Base-by-base conservation (phyloP, 2,329 filamentous ascomycete genomes). In the Pleoardoris graminearum region DNA sequence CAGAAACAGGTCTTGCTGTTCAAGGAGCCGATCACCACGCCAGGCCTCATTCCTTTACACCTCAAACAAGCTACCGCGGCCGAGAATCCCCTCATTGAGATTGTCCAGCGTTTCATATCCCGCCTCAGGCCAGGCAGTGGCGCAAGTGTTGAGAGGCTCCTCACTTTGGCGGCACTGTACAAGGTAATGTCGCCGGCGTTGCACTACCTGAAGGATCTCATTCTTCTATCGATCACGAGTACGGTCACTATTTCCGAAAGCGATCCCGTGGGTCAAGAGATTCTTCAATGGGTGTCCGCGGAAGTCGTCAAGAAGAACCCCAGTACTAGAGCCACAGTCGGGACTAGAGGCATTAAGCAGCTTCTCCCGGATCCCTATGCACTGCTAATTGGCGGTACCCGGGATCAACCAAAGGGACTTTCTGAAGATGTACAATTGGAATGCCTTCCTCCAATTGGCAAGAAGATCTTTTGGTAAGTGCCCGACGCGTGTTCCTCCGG, bases 201-300 rank as follows among this genome's bases (percentile, higher is more conserved):
- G 21, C 43, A 22, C 10, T 51, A 57, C 17, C 10, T 65, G 3
- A 67, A 60, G 22, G 53, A 60, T 2, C 48, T 65, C 16, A 53
- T 59, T 21, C 27, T 58, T 17, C 60, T 60, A 55, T 57, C 59
- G 0, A 57, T 58, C 23, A 68, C 66, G 7, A 59, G 62, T 5
- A 53, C 62, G 21, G 45, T 68, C 16, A 61, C 56, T 0, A 61
- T 70, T 16, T 50, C 63, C 0, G 67, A 69, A 29, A 36, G 35
- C 14, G 45, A 70, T 33, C 55, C 63, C 7, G 48, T 67, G 23
- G 63, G 60, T 4, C 61, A 53, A 39, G 66, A 70, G 4, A 51
- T 70, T 3, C 22, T 69, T 19, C 56, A 56, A 7, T 70, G 64
- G 65, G 64, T 70, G 57, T 58, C 58, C 11, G 39, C 59, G 2